Evolutionary conservation across 345 rosid species (phyloP), one percentile per base, ranked within the genome.

Genomic region (Brassica incana): DNA sequence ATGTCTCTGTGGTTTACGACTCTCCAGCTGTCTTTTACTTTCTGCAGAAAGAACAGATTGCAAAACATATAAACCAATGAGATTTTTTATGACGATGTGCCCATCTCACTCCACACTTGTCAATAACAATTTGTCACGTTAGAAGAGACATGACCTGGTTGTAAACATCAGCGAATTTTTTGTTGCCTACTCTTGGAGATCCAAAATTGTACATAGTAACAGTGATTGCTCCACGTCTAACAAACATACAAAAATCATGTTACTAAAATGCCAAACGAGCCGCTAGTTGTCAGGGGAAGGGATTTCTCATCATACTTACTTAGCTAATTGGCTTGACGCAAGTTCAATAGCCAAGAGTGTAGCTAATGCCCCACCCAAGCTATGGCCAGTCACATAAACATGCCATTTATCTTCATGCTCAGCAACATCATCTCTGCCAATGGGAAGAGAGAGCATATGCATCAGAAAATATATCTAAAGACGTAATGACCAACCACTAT

Each of bases 131-230:
- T 38, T 66, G 40, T 65, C 66, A 68, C 5, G 36, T 54, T 29
- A 59, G 66, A 62, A 60, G 23, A 52, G 61, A 59, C 45, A 36
- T 78, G 81, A 94, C 97, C 99, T 91, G 84, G 56, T 95, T 95
- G 78, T 95, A 95, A 35, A 86, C 84, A 67, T 91, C 97, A 40
- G 97, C 94, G 73, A 95, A 91, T 73, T 84, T 88, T 88, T 82
- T 91, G 86, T 95, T 92, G 76, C 99, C 97, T 82, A 95, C 97
- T 85, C 97, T 91, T 56, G 99, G 97, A 78, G 99, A 95, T 66
- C 99, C 99, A 60, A 94, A 94, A 83, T 92, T 95, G 82, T 92
- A 95, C 99, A 92, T 92, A 9, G 97, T 91, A 78, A 92, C 86
- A 30, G 83, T 85, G 83, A 92, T 86, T 61, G 85, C 89, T 61